A percentile compares a stretch with the other conserved stretches of the same genome.
Conservation (phyloP, 2,329 filamentous ascomycete genomes). For the Ophiostoma tasmaniense region DNA sequence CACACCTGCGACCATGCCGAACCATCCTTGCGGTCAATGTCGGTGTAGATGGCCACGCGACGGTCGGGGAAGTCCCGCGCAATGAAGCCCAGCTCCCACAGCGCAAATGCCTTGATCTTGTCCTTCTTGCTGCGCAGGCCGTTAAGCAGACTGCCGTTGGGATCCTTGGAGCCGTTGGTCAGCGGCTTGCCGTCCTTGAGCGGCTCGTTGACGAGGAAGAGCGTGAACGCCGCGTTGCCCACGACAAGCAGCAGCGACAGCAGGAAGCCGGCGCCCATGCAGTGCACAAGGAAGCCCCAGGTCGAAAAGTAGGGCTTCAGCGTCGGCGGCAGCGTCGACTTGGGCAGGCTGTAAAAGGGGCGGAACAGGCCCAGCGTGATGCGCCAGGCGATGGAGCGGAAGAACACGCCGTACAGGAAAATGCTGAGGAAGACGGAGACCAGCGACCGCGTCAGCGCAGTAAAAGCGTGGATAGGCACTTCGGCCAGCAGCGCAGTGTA, state of each 20-base stretch:
- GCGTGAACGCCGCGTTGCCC: constrained; percentile 67
- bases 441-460: constrained; percentile 34
- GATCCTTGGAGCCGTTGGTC: constrained; percentile 77
- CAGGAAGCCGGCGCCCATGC: constrained; percentile 53
- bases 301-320: constrained; percentile 45
- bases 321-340: constrained; percentile 54
- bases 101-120: constrained; percentile 69
- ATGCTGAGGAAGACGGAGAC: constrained; percentile 38
- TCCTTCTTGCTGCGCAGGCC: constrained; percentile 79
- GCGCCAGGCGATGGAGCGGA: constrained; percentile 59
- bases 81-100: constrained; percentile 84
- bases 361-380: constrained; percentile 63
- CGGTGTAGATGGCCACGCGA: constrained; percentile 72
- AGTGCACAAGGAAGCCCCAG: constrained; percentile 47
- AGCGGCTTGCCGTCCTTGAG: constrained; percentile 78
- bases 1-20: constrained; percentile 76
- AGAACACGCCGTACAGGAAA: constrained; percentile 51
- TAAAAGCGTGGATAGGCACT: constrained; percentile 33
- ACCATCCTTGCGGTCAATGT: constrained; percentile 74
- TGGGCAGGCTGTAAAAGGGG: constrained; percentile 66
- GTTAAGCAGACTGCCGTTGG: constrained; percentile 79
- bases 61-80: constrained; percentile 65
- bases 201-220: constrained; percentile 73
- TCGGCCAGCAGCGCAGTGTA: constrained; percentile 27
- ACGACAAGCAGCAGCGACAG: constrained; percentile 68